Percentiles rank a stretch among this genome's conserved stretches.
Evolutionary conservation across 257 asterid genomes (phyloP).

Genomic region (Anisodus acutangulus): DNA sequence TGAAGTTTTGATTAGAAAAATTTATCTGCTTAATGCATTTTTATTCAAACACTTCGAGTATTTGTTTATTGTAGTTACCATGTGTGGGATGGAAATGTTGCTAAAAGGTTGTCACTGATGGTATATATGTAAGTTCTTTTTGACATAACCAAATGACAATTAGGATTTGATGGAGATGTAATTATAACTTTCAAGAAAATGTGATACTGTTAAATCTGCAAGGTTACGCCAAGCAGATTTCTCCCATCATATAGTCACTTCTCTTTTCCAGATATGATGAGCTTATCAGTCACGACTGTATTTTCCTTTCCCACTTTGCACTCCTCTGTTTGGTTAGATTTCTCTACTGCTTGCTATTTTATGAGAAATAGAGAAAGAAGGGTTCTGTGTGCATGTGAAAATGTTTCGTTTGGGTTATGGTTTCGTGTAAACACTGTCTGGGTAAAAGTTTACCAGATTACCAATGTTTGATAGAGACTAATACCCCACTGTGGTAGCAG

Average conservation of each 20-base stretch:
- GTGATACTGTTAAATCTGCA: neutral
- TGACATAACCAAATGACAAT: neutral
- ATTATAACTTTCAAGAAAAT: neutral
- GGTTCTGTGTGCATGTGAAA: neutral
- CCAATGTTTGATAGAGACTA: slow-evolving; percentile 7
- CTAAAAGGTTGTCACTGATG: slow-evolving; percentile 1
- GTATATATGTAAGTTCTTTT: neutral
- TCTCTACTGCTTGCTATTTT: neutral
- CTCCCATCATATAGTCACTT: neutral
- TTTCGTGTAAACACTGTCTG: neutral
- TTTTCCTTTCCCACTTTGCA: neutral
- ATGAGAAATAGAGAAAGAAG: neutral
- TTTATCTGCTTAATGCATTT: neutral
- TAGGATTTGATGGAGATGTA: slow-evolving; percentile 13
- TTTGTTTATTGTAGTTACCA: neutral
- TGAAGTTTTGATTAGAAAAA: slow-evolving; percentile 13
- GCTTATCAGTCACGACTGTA: neutral
- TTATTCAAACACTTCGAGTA: neutral
- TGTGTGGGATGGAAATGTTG: neutral
- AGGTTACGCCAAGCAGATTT: slow-evolving; percentile 10
- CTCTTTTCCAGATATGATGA: neutral
- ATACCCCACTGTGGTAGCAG: neutral
- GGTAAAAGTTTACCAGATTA: neutral
- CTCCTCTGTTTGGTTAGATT: neutral
- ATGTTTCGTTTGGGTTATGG: neutral